Evolutionary conservation across 179 eudicot species (phyloP).

Genomic region (Corrigiola litoralis): DNA sequence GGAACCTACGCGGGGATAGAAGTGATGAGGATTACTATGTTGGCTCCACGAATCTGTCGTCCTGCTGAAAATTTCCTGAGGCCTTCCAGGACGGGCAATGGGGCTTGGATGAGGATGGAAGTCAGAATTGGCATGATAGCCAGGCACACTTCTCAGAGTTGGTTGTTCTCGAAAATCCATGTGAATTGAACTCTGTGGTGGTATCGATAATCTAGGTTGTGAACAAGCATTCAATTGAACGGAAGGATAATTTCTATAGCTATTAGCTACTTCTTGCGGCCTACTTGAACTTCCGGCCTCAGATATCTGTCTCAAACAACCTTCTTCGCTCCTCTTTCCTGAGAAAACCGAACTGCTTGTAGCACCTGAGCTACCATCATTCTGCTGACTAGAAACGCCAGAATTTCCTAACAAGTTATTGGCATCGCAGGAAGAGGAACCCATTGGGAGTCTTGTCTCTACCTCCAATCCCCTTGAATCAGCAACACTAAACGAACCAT

Average conservation of each 20-base stretch:
- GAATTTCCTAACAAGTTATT: neutral
- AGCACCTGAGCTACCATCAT: neutral
- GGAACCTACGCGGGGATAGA: neutral
- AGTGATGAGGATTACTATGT: neutral
- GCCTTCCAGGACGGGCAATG: neutral
- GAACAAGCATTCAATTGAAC: neutral
- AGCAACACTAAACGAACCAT: no score
- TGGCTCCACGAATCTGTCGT: neutral
- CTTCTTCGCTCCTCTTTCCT: neutral
- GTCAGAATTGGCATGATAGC: neutral
- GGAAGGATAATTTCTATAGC: neutral
- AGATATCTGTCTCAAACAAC: slow-evolving; percentile 1
- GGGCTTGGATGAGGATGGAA: neutral
- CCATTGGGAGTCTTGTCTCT: neutral
- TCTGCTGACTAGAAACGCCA: neutral
- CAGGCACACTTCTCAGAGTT: neutral
- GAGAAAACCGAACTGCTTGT: neutral
- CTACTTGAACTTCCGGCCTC: slow-evolving; percentile 2
- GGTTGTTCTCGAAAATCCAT: neutral
- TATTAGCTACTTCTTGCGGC: neutral
- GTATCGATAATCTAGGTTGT: neutral
- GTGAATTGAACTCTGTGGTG: neutral
- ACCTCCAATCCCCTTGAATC: neutral
- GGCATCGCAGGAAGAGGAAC: neutral
- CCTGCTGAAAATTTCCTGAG: neutral